Base-by-base conservation (phyloP, 2,329 filamentous ascomycete species). In the Ophiosphaerella herpotricha region DNA sequence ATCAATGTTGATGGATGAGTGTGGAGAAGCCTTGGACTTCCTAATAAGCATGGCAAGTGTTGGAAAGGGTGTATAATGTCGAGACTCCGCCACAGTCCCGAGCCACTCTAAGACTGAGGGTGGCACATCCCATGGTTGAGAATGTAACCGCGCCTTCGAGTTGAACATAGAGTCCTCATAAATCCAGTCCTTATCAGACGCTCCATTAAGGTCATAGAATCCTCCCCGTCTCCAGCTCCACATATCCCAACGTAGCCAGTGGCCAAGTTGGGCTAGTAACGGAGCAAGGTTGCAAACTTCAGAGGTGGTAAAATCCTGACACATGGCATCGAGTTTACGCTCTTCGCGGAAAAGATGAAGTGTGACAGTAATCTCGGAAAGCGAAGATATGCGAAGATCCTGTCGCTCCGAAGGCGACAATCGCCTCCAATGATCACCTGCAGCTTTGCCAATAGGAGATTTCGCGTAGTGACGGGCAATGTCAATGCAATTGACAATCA, bases 291-390 rank as follows among this genome's bases (percentile, higher is more conserved):
- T 78, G 12, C 78, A 74, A 18, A 74, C 61, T 36, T 79, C 74
- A 16, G 71, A 72, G 40, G 67, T 72, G 9, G 78, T 73, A n/a
- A 74, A 69, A 54, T 82, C 78, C n/a, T 75, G 74, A 38, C 78
- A 77, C 46, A 78, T 75, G 3, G 86, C 82, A 53, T 90, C 85
- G 1, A 99, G 81, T 67, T 96, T 97, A 55, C 89, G 82, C 69
- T 99, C 94, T 70, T 99, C 93, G 0, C 89, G 82, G n/a, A 96
- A 77, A 3, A 97, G 78, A 74, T 99, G 94, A 11, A 99, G 78
- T 1, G 84, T 88, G 34, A 86, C 77, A 57, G 95, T 78, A 33
- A 93, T 82, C 23, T 43, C 89, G 80, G 64, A 89, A 83, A 67
- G 87, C 77, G 31, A 88, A 80, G 46, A 85, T 75, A 64, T 80